These are phyloP conservation scores for Olyra latifolia DNA, from an alignment of 176 grass and related monocot species.

Conservation along the genomic window DNA sequence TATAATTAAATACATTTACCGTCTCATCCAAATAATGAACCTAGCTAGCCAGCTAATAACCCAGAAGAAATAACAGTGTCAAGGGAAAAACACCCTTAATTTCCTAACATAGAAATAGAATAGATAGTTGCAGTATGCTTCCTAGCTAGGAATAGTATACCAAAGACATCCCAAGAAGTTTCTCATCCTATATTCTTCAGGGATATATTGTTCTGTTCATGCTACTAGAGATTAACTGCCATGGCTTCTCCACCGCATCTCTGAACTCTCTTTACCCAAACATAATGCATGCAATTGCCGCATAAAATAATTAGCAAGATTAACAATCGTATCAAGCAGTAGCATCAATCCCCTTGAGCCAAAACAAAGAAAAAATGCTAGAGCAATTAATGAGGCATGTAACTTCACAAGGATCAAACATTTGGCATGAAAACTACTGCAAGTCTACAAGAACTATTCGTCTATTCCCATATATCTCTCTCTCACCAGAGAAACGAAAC, in stretches of 20 bases:
- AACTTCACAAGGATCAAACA: not conserved
- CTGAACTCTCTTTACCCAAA: not conserved
- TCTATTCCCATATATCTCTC: not conserved
- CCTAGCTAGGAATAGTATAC: not conserved
- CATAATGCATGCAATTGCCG: not conserved
- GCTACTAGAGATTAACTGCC: slow-evolving; percentile 22
- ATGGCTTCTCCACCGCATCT: not conserved
- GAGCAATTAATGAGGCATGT: not conserved
- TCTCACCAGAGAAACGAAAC: slow-evolving; percentile 39
- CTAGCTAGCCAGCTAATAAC: not conserved
- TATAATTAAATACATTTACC: not conserved
- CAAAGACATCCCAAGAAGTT: slow-evolving; percentile 7
- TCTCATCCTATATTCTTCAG: slow-evolving; percentile 11
- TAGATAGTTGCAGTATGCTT: not conserved
- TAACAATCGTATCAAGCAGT: not conserved
- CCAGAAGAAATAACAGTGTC: not conserved
- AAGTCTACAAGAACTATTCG: not conserved
- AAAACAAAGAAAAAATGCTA: not conserved
- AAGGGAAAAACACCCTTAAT: not conserved
- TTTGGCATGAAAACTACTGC: not conserved
- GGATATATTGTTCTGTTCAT: slow-evolving; percentile 1
- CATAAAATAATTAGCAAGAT: slow-evolving; percentile 38
- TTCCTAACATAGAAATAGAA: not conserved
- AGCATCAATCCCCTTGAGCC: not conserved
- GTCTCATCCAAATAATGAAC: not conserved